These are phyloP conservation scores for Penicillium griseofulvum DNA, from an alignment of 2,329 filamentous ascomycete genomes.

Conservation along the genomic window DNA sequence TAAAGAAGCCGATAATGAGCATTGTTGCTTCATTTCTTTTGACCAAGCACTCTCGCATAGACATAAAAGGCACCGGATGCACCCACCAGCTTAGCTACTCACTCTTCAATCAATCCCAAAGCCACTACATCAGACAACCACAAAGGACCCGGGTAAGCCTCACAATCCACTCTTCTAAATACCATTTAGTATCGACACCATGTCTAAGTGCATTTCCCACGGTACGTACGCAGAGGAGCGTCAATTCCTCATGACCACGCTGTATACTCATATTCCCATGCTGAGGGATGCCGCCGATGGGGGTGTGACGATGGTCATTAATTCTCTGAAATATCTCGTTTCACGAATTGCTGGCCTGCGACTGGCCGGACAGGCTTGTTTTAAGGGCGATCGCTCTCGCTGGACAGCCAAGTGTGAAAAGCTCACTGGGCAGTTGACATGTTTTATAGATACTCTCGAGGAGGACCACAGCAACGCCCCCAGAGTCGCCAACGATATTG, in stretches of 20 bases:
- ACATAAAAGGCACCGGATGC: not conserved
- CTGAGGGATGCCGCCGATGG: not conserved
- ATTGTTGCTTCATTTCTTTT: not conserved
- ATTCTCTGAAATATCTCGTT: not conserved
- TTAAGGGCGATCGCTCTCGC: not conserved
- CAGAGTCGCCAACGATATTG: not conserved
- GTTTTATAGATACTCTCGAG: not conserved
- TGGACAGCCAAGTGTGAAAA: slow-evolving; percentile 3
- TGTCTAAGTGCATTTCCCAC: not conserved
- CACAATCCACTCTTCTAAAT: not conserved
- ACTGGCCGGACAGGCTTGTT: not conserved
- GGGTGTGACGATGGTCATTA: not conserved
- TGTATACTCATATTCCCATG: slow-evolving; percentile 6
- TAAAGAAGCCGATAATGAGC: not conserved
- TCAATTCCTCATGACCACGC: not conserved
- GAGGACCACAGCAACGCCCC: not conserved
- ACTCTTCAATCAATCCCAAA: not conserved
- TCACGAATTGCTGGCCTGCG: not conserved
- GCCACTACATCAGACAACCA: too few relatives aligned
- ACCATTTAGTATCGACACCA: not conserved
- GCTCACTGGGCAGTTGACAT: not conserved
- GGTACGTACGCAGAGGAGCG: slow-evolving; percentile 4
- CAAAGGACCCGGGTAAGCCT: not conserved
- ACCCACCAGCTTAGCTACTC: not conserved
- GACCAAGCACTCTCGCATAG: not conserved